Evolutionary conservation across 257 asterid genomes (phyloP).

Genomic region (Gentiana macrophylla): DNA sequence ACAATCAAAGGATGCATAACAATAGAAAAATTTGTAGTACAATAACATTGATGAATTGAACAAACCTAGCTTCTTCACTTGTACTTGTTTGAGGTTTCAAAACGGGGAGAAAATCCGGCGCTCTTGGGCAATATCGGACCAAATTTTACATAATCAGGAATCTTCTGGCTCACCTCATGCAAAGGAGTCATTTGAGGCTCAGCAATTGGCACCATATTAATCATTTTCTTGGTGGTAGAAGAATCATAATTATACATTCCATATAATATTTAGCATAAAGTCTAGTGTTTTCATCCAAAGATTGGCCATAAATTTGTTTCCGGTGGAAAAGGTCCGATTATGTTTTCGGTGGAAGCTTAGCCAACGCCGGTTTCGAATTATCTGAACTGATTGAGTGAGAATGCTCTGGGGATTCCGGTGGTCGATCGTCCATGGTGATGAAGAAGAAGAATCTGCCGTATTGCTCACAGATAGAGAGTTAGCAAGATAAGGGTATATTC

Average conservation of each 20-base stretch:
- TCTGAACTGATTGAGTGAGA: too few relatives aligned
- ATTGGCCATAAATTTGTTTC: slow-evolving; percentile 38
- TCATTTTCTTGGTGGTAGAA: slow-evolving; percentile 37
- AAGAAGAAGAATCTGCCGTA: too few relatives aligned
- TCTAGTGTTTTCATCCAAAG: slow-evolving; percentile 65
- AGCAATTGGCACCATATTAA: slow-evolving; percentile 72
- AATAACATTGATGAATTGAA: too few relatives aligned
- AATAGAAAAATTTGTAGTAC: too few relatives aligned
- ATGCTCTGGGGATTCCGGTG: too few relatives aligned
- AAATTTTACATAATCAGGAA: slow-evolving; percentile 74
- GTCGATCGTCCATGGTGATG: too few relatives aligned
- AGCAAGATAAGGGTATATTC: too few relatives aligned
- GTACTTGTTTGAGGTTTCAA: slow-evolving; percentile 23
- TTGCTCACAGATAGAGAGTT: too few relatives aligned
- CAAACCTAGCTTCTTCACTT: slow-evolving; percentile 30
- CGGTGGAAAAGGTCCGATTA: too few relatives aligned
- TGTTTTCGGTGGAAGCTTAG: too few relatives aligned
- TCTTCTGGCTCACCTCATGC: slow-evolving; percentile 42
- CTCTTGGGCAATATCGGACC: slow-evolving; percentile 76
- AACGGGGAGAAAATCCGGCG: slow-evolving; percentile 58
- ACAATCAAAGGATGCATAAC: not conserved
- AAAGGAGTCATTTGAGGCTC: slow-evolving; percentile 79
- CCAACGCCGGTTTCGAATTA: too few relatives aligned
- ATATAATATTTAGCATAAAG: slow-evolving; percentile 60
- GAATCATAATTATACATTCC: slow-evolving; percentile 61